These are phyloP conservation scores for Picochlorum sp. DNA, from an alignment of 139 green algal genomes.

Conservation along the genomic window DNA sequence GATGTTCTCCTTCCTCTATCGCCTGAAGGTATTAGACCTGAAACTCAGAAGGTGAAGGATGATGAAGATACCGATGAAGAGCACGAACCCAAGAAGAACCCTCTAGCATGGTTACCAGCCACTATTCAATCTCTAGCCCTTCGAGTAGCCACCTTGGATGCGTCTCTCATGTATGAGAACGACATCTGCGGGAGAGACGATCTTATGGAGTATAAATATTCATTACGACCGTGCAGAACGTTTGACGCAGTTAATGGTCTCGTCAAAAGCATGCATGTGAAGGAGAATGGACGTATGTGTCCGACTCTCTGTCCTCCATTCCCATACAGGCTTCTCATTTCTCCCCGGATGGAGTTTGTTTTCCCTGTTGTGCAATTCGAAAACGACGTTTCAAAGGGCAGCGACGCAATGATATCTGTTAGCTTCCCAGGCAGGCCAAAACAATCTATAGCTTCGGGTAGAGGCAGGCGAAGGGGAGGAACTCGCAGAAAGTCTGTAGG, in stretches of 20 bases:
- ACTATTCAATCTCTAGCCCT: slow-evolving; percentile 53
- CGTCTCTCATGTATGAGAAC: slow-evolving; percentile 37
- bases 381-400: slow-evolving; percentile 7
- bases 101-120: slow-evolving; percentile 64
- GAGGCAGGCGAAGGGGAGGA: no score
- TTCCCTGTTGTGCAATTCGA: slow-evolving; percentile 15
- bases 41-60: neutral
- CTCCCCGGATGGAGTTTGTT: slow-evolving; percentile 13
- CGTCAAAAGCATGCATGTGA: neutral
- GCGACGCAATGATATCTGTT: neutral
- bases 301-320: slow-evolving; percentile 25
- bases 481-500: no score
- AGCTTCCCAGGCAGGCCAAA: no score
- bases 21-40: neutral
- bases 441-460: no score
- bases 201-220: neutral
- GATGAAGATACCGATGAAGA: neutral
- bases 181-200: neutral
- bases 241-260: neutral
- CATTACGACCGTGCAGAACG: neutral
- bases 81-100: neutral
- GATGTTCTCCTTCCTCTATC: slow-evolving; percentile 1
- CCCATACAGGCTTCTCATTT: slow-evolving; percentile 15
- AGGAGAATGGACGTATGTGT: slow-evolving; percentile 7
- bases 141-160: slow-evolving; percentile 53